Evolutionary conservation across 2,329 filamentous ascomycete species (phyloP).

Genomic region (Alternaria sp.): DNA sequence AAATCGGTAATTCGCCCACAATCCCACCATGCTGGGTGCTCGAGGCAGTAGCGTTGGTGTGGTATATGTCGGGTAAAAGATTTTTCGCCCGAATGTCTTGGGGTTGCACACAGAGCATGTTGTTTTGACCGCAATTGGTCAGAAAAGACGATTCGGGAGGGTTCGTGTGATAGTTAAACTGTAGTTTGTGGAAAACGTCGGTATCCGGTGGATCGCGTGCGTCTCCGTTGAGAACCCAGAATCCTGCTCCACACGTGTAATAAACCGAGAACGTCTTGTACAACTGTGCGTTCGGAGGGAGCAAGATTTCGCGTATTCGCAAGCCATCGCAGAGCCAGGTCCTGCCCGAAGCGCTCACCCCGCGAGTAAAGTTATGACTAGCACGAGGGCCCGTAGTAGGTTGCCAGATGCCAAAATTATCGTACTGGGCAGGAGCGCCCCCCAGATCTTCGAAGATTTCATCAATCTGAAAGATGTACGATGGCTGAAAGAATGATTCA

Average conservation of each 20-base stretch:
- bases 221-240: conserved; percentile 31
- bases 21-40: conserved; percentile 19
- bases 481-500: conserved; percentile 22
- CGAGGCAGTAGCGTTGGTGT: not conserved
- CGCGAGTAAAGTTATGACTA: not conserved
- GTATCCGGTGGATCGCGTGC: conserved; percentile 19
- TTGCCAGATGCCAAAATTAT: conserved; percentile 26
- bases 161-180: conserved; percentile 32
- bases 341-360: conserved; percentile 23
- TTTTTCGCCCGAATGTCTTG: conserved; percentile 31
- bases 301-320: conserved; percentile 15
- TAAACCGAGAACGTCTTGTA: conserved; percentile 34
- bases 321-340: conserved; percentile 30
- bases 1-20: conserved; percentile 45
- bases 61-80: conserved; percentile 40
- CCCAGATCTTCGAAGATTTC: conserved; percentile 32
- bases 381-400: conserved; percentile 17
- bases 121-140: conserved; percentile 28
- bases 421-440: not conserved
- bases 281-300: not conserved
- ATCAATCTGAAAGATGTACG: conserved; percentile 39
- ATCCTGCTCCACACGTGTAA: conserved; percentile 32
- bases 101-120: conserved; percentile 21
- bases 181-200: conserved; percentile 31
- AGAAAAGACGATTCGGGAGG: conserved; percentile 32